Conservation (phyloP, 2,329 filamentous ascomycete species). For the Tolypocladium cylindrosporum region DNA sequence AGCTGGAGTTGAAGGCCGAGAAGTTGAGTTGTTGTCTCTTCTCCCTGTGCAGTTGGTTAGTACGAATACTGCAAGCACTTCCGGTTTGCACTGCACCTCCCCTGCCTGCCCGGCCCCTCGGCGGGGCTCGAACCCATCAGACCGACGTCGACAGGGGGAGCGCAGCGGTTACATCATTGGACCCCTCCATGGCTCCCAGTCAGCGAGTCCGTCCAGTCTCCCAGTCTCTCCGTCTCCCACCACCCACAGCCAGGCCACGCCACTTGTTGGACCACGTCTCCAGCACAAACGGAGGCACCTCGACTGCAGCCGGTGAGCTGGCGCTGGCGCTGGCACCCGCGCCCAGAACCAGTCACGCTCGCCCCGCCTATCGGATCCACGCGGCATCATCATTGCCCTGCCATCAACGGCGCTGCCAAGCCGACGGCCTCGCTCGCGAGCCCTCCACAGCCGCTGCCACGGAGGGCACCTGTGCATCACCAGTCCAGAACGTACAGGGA, state of each 20-base stretch:
- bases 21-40: not conserved
- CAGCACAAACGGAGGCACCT: not conserved
- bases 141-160: not conserved
- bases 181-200: not conserved
- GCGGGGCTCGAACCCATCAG: not conserved
- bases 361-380: not conserved
- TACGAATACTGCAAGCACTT: not conserved
- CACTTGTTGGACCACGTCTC: too few species aligned
- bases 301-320: not conserved
- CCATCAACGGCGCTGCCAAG: not conserved
- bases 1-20: not conserved
- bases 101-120: too few species aligned
- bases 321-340: not conserved
- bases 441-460: not conserved
- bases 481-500: not conserved
- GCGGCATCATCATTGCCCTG: not conserved
- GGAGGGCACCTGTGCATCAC: too few species aligned
- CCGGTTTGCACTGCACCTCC: not conserved
- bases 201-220: not conserved
- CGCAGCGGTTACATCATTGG: conserved; percentile 2
- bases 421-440: too few species aligned
- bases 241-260: too few species aligned
- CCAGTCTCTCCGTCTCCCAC: not conserved
- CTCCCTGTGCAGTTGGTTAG: not conserved
- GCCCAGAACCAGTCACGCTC: not conserved